These are phyloP conservation scores for Spergularia azorica DNA, from an alignment of 179 eudicot genomes.

Conservation along the genomic window DNA sequence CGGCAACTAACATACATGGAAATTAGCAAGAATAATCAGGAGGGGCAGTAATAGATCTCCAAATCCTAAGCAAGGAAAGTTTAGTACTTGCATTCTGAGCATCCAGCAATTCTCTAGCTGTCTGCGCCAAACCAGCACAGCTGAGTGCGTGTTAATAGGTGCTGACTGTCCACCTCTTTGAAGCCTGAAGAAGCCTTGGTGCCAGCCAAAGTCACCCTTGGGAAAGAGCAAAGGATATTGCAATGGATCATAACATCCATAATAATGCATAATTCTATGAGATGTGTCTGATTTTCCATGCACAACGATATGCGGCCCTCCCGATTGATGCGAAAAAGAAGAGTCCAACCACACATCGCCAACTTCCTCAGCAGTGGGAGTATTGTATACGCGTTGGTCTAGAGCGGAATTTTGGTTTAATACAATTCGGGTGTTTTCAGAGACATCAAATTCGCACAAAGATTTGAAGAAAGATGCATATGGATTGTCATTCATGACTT, in stretches of 20 bases:
- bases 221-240: not conserved
- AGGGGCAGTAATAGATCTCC: not conserved
- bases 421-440: not conserved
- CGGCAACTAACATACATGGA: not conserved
- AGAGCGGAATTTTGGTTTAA: not conserved
- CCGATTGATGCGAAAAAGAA: too few relatives aligned
- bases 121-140: not conserved
- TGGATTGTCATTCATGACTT: not conserved
- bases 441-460: not conserved
- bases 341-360: not conserved
- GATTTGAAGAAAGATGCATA: not conserved
- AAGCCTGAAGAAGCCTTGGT: not conserved
- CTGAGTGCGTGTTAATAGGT: not conserved
- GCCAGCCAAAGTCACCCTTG: not conserved
- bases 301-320: not conserved
- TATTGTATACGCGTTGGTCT: not conserved
- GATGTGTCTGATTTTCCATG: not conserved
- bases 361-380: not conserved
- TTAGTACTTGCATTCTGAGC: not conserved
- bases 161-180: not conserved
- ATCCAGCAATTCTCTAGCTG: not conserved
- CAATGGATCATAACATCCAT: slow-evolving; percentile 20
- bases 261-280: slow-evolving; percentile 1
- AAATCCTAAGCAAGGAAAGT: not conserved
- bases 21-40: not conserved